These are phyloP conservation scores for Candida orba DNA, from an alignment of 805 yeast genomes.

Conservation along the genomic window DNA sequence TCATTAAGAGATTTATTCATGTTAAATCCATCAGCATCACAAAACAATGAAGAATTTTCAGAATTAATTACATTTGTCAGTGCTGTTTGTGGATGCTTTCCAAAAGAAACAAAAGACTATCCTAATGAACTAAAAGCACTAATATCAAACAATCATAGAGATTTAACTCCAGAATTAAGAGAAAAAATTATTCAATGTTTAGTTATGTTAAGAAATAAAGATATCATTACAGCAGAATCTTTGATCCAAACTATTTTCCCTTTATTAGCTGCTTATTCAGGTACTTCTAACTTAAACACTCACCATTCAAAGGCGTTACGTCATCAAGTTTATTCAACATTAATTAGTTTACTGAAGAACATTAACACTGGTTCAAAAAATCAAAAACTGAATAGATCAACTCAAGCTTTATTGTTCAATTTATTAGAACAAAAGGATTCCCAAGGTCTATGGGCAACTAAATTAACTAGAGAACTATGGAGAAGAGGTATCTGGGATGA, in stretches of 20 bases:
- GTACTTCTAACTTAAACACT: constrained; percentile 35
- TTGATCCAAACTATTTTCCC: constrained; percentile 88
- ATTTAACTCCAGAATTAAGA: constrained; percentile 74
- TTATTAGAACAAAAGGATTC: constrained; percentile 72
- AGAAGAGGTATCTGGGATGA: constrained; percentile 98
- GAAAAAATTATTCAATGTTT: constrained; percentile 88
- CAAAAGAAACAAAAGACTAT: constrained; percentile 77
- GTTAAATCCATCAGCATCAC: constrained; percentile 48
- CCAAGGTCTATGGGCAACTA: constrained; percentile 94
- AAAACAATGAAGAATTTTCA: constrained; percentile 46
- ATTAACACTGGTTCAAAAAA: constrained; percentile 86
- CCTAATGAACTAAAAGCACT: constrained; percentile 74
- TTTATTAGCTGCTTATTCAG: constrained; percentile 60
- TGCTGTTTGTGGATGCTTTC: constrained; percentile 87
- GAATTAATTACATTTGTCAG: constrained; percentile 87
- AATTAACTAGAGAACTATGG: constrained; percentile 92
- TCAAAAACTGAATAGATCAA: constrained; percentile 80
- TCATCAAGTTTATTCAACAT: constrained; percentile 71
- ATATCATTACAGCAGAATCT: constrained; percentile 67
- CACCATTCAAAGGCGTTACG: constrained; percentile 77
- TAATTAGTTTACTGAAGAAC: constrained; percentile 70
- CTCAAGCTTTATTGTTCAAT: constrained; percentile 88
- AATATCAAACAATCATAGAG: constrained; percentile 68
- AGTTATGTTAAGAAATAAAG: constrained; percentile 85
- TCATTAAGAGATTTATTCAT: constrained; percentile 83